Evolutionary conservation across 371 early-diverging fungal genomes (phyloP), one percentile per base, ranked within the genome.

Genomic region (Funneliformis caledonium): DNA sequence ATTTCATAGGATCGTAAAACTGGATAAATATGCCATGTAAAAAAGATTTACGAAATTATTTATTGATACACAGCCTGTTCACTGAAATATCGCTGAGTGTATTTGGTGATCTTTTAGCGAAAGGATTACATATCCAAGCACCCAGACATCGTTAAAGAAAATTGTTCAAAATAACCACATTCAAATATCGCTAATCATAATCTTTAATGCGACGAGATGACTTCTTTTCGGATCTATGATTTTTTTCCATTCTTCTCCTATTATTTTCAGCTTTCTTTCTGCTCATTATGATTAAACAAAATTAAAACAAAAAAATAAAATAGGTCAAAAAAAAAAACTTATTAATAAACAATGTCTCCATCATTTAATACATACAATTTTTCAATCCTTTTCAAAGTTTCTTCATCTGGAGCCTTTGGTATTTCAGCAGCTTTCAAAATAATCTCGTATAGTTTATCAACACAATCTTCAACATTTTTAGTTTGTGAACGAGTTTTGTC

Each of bases 401-500:
- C 93, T 77, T 88, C 87, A 81, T 91, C 90, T 4, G 96, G 90
- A 33, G 91, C 94, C 81, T 87, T 90, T 14, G 94, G 92, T 43
- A 96, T 89, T 37, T 90, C 86, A 2, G 91, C 93, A 26, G 95
- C 93, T 26, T 85, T 84, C 43, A 87, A 82, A 37, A 97, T 86
- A 5, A 87, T 84, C n/a, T 88, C 87, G 65, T 91, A 86, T 52
- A 96, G 84, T 80, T 94, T 94, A 16, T 90, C 89, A 70, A 96
- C 86, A 83, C 96, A 95, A 82, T 96, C 96, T 12, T 94, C 90
- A 19, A 94, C 68, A 82, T 97, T 97, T 59, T 92, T 88, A 60
- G 86, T 82, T 83, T 96, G 97, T 19, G 96, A 92, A 43, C 97
- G 89, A 68, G 94, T 93, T 74, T 90, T 87, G 76, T 96, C 95